phyloP scores from a whole-genome alignment of 164 flowering plant species.

The Annona cherimola region DNA sequence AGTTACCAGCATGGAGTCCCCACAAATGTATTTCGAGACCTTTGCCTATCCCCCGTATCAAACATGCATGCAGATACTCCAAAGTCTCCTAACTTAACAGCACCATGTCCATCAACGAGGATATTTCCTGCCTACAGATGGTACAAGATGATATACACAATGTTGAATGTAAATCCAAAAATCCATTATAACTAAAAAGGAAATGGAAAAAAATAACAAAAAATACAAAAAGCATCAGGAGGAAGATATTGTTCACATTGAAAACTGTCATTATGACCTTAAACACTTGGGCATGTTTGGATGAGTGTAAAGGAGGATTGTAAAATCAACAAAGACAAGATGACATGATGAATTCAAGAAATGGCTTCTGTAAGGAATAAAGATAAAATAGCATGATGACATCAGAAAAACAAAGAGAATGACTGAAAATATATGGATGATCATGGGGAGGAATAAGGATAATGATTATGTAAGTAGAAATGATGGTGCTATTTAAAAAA shows the following conservation, averaged over 20 bases:
- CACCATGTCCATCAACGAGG: constrained; percentile 68
- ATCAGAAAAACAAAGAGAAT: too few relatives aligned
- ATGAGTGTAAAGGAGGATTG: too few relatives aligned
- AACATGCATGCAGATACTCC: constrained; percentile 98
- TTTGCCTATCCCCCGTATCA: constrained; percentile 90
- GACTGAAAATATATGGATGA: too few relatives aligned
- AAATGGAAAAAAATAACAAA: background rate
- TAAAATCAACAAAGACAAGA: too few relatives aligned
- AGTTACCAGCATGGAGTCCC: constrained; percentile 97
- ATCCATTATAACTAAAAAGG: background rate
- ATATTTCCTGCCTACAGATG: constrained; percentile 89
- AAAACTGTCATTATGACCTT: background rate
- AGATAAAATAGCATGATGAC: too few relatives aligned
- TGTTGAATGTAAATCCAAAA: too few relatives aligned
- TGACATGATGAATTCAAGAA: too few relatives aligned
- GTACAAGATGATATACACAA: background rate
- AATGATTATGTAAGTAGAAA: too few relatives aligned
- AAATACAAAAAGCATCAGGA: background rate
- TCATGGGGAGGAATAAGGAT: too few relatives aligned
- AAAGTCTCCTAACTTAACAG: constrained; percentile 87
- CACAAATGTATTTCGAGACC: constrained; percentile 89
- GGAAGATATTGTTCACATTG: background rate
- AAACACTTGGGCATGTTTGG: background rate
- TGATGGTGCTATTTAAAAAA: too few relatives aligned
- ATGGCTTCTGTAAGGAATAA: too few relatives aligned